A percentile compares a stretch with the other conserved stretches of the same genome.
Conservation (phyloP, 2,329 filamentous ascomycete genomes). For the Pezicula rhizophila region DNA sequence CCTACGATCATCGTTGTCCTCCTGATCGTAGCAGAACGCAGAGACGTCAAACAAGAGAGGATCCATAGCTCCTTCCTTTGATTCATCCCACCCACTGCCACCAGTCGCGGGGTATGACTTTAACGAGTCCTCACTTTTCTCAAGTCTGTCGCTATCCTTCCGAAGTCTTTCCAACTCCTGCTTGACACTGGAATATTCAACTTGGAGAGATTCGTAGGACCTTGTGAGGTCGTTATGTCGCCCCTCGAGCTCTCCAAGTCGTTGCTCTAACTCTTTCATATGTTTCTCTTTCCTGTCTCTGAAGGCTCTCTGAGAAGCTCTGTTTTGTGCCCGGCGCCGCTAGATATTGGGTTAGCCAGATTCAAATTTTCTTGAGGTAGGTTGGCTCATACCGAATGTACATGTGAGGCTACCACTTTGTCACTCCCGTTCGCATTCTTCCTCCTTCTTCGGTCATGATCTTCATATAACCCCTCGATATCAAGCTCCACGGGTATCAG, state of each 20-base stretch:
- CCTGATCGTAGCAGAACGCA: constrained; percentile 25
- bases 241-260: constrained; percentile 46
- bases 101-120: constrained; percentile 10
- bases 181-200: constrained; percentile 26
- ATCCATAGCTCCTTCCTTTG: constrained; percentile 21
- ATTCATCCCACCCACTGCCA: constrained; percentile 15
- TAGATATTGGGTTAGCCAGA: constrained; percentile 20
- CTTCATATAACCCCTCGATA: constrained; percentile 28
- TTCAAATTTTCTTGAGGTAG: neutral
- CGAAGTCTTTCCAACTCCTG: constrained; percentile 24
- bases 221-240: constrained; percentile 49
- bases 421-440: constrained; percentile 19
- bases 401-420: constrained; percentile 26
- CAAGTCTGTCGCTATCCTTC: constrained; percentile 13
- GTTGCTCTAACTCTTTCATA: constrained; percentile 55
- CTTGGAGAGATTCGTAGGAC: constrained; percentile 45
- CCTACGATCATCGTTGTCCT: constrained; percentile 12
- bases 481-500: constrained; percentile 27
- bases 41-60: constrained; percentile 27
- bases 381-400: constrained; percentile 24
- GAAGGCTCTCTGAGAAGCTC: constrained; percentile 55
- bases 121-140: constrained; percentile 4
- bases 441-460: constrained; percentile 26
- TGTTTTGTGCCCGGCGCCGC: constrained; percentile 54
- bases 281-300: constrained; percentile 59